Conservation (phyloP, 1,139 yeast genomes). For the Yamadazyma buinensis region DNA sequence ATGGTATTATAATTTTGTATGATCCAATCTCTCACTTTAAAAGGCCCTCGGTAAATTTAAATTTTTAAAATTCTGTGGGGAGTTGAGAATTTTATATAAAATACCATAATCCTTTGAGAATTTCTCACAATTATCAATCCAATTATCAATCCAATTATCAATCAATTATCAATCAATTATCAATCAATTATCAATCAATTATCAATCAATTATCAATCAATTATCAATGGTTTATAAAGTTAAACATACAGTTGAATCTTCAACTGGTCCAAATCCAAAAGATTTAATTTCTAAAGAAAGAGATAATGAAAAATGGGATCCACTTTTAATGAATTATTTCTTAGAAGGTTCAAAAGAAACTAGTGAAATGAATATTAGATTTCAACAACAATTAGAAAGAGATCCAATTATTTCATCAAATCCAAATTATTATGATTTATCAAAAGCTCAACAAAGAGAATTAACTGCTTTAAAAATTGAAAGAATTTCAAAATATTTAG, state of each 20-base stretch:
- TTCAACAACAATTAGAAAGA: slow-evolving; percentile 46
- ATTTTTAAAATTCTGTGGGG: too few species aligned
- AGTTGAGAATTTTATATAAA: too few species aligned
- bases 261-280: slow-evolving; percentile 33
- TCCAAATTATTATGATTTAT: slow-evolving; percentile 35
- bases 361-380: slow-evolving; percentile 28
- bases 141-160: too few species aligned
- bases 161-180: too few species aligned
- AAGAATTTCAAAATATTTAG: slow-evolving; percentile 42
- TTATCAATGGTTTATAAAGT: slow-evolving; percentile 6
- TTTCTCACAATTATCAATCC: not conserved
- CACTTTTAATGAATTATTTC: slow-evolving; percentile 43
- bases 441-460: slow-evolving; percentile 40
- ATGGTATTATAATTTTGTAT: too few species aligned
- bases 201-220: too few species aligned
- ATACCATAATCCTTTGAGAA: too few species aligned
- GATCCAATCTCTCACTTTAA: too few species aligned
- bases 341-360: slow-evolving; percentile 41
- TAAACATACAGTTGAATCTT: slow-evolving; percentile 13
- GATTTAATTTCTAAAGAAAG: slow-evolving; percentile 34
- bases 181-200: too few species aligned
- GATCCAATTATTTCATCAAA: slow-evolving; percentile 43
- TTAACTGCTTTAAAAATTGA: slow-evolving; percentile 42
- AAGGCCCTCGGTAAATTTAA: too few species aligned
- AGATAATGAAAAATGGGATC: slow-evolving; percentile 31